Conservation (phyloP, 495 filamentous ascomycete genomes). For the Penicillium steckii region DNA sequence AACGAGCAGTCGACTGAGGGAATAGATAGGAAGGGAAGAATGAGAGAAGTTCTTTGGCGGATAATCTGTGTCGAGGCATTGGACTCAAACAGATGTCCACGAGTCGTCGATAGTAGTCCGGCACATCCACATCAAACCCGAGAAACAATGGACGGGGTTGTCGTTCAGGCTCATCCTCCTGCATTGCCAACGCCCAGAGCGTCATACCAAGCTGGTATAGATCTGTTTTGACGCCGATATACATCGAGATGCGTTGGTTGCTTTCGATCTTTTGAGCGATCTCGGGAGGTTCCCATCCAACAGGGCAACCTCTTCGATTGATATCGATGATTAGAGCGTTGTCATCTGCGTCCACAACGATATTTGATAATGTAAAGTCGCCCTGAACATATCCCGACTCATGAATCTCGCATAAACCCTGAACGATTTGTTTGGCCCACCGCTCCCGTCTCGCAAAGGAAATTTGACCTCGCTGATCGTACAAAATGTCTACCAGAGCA, state of each 20-base stretch:
- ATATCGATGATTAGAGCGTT: constrained; percentile 98
- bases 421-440: constrained; percentile 92
- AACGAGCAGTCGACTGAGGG: background rate
- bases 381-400: constrained; percentile 97
- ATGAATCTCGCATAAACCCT: constrained; percentile 88
- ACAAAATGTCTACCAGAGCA: constrained; percentile 86
- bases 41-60: constrained; percentile 55
- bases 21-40: constrained; percentile 43
- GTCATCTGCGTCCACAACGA: constrained; percentile 82
- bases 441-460: constrained; percentile 76
- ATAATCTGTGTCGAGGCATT: constrained; percentile 51
- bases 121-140: constrained; percentile 46
- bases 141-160: constrained; percentile 67
- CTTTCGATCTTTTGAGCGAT: constrained; percentile 83
- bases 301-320: constrained; percentile 91
- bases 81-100: constrained; percentile 59
- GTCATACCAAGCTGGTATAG: constrained; percentile 97
- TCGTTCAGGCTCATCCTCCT: constrained; percentile 86
- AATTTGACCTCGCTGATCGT: constrained; percentile 63
- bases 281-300: constrained; percentile 97
- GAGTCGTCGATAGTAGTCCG: constrained; percentile 57
- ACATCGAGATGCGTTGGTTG: constrained; percentile 93
- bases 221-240: constrained; percentile 97
- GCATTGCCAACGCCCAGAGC: constrained; percentile 84
- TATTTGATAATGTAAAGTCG: constrained; percentile 96